Conservation (phyloP, 2,329 filamentous ascomycete genomes). For the Penicillium sp. region DNA sequence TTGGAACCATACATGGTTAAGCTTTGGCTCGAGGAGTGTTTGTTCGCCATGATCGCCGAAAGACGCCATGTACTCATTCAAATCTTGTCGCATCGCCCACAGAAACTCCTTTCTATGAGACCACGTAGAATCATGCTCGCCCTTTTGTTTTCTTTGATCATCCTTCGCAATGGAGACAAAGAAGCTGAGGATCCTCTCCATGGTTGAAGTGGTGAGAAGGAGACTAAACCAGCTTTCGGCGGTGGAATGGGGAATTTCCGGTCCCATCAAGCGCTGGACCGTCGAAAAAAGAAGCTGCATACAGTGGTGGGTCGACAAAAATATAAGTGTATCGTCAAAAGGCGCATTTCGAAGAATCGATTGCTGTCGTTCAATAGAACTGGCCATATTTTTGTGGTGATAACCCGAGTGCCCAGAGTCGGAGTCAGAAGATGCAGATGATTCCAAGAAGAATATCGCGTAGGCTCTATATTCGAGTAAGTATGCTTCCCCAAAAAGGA, state of each 20-base stretch:
- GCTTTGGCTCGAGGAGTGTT: background rate
- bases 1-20: slow-evolving; percentile 26
- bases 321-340: slow-evolving; percentile 23
- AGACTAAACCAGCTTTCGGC: slow-evolving; percentile 27
- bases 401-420: background rate
- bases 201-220: slow-evolving; percentile 28
- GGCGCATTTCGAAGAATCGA: slow-evolving; percentile 24
- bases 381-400: background rate
- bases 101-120: slow-evolving; percentile 26
- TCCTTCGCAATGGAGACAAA: slow-evolving; percentile 23
- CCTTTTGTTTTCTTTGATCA: slow-evolving; percentile 4
- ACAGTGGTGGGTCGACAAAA: slow-evolving; percentile 27
- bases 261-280: slow-evolving; percentile 26
- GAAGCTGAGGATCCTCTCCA: slow-evolving; percentile 25
- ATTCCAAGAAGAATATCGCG: slow-evolving; percentile 27
- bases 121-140: slow-evolving; percentile 16
- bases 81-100: slow-evolving; percentile 26
- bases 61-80: slow-evolving; percentile 19
- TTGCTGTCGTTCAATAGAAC: slow-evolving; percentile 17
- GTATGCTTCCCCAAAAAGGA: background rate
- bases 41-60: background rate
- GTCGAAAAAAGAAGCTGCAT: slow-evolving; percentile 26
- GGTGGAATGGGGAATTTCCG: slow-evolving; percentile 22
- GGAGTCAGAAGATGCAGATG: slow-evolving; percentile 8
- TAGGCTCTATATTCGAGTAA: slow-evolving; percentile 19